Percentiles rank a stretch among this genome's conserved stretches.
phyloP scores from a whole-genome alignment of 1,284 basidiomycete genomes.

The Heliocybe sulcata region DNA sequence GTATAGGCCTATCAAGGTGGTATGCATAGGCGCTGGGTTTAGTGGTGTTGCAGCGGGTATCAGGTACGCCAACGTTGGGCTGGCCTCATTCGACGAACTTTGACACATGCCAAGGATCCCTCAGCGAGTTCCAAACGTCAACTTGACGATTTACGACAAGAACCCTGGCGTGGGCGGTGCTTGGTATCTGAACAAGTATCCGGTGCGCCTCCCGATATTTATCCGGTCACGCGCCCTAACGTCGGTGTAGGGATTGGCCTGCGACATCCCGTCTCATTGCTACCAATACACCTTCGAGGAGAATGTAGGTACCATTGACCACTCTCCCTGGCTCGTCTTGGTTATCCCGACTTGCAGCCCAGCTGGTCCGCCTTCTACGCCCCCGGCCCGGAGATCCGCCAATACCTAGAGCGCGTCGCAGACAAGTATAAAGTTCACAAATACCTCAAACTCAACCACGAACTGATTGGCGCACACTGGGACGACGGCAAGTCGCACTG shows the following conservation, averaged over 20 bases:
- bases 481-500: conserved; percentile 44
- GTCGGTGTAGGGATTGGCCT: conserved; percentile 37
- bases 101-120: conserved; percentile 35
- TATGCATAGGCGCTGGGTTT: conserved; percentile 47
- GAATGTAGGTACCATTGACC: conserved; percentile 32
- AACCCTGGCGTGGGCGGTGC: conserved; percentile 52
- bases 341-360: conserved; percentile 21
- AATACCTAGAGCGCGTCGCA: conserved; percentile 44
- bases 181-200: conserved; percentile 39
- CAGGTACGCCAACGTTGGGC: conserved; percentile 23
- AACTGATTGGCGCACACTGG: conserved; percentile 42
- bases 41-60: conserved; percentile 51
- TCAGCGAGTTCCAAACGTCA: conserved; percentile 45
- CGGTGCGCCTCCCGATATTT: conserved; percentile 14
- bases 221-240: background rate
- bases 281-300: conserved; percentile 54
- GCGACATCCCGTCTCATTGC: conserved; percentile 49
- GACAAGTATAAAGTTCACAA: conserved; percentile 50
- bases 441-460: conserved; percentile 47
- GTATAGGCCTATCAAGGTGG: conserved; percentile 39
- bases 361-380: conserved; percentile 58
- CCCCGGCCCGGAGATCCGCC: conserved; percentile 46
- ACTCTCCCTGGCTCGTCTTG: background rate
- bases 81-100: background rate
- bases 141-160: conserved; percentile 56